Base-by-base conservation (phyloP, 2,329 filamentous ascomycete species). In the Fusarium virguliforme region DNA sequence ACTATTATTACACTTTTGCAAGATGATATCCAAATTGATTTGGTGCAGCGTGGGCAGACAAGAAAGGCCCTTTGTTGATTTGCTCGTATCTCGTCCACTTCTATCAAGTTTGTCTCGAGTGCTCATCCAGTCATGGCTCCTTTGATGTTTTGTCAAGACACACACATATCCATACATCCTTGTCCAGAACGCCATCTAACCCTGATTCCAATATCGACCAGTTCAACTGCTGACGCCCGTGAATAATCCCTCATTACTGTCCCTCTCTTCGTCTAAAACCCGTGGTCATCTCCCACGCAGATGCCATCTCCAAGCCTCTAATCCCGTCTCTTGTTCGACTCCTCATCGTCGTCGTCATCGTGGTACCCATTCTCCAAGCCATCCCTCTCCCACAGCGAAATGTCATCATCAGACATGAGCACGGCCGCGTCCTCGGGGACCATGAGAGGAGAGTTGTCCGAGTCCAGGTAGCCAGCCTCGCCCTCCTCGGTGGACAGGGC, bases 321-420 rank as follows among this genome's bases (percentile, higher is more conserved):
- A 13, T 67, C 59, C 41, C 60, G 57, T 22, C 68, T 68, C 59
- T 67, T 70, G 32, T 56, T 67, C 35, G 62, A 59, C n/a, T 60
- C 50, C 12, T 78, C 75, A 28, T 76, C 74, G 26, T 82, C 80
- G 13, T 81, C 78, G 43, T 80, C 79, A 24, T 78, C 75, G 5
- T 72, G 75, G 68, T 80, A 79, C 8, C 76, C 75, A 41, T 79
- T 80, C 35, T 78, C 80, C 24, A 79, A 80, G 26, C 79, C 81
- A 24, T 82, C 75, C 48, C 71, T 80, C 24, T 85, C 86, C 88
- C 88, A 90, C 22, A 89, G 78, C 32, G 87, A 89, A 60, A 89
- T 86, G 68, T 89, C 87, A 62, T 89, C 87, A 53, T 88, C 87
- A 50, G 85, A 84, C 86, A 89, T 87, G 40, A 89, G 77, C 32